Evolutionary conservation across 164 flowering plant genomes (phyloP), one percentile per base, ranked within the genome.

Genomic region (Sedum album): DNA sequence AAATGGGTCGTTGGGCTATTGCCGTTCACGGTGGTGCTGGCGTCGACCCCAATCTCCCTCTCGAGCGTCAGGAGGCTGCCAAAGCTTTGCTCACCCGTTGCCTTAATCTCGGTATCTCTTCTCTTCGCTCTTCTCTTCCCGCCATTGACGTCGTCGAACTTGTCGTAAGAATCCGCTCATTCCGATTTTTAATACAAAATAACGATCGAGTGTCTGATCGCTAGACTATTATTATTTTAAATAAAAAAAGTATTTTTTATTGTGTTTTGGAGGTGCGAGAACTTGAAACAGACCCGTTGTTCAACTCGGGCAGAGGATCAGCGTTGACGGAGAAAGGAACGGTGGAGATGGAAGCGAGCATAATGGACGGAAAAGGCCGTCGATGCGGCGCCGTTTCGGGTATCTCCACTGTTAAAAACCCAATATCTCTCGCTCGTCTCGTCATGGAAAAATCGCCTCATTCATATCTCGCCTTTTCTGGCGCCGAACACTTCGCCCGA

Each of bases 21-120:
- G 96, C 91, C 11, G 90, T 94, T 72, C 99, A 94, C 73, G 99
- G 99, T 8, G 99, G 99, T 62, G 97, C 99, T 33, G 99, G 97
- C 14, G 88, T 91, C 5, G 96, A 90, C 76, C 99, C 97, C 1
- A 90, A 87, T 70, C 96, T 91, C 35, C 96, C 99, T 2, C 30
- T 15, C 2, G 72, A 89, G 30, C 86, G 92, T 46, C 99, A 88
- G 44, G 92, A 88, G 66, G 82, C 82, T 31, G 96, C 96, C 73
- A 88, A 88, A 72, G 73, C 72, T 60, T 87, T 88, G 74, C 96
- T 94, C 68, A 70, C 86, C 66, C 88, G 89, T 57, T 87, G 92
- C 82, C 96, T 94, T 31, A 71, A 85, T 67, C 76, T 91, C 20
- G 99, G 96, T 68, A 82, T 88, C 82, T 77, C 90, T 61, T 86